Evolutionary conservation across 192 early-diverging fungal species (phyloP), one percentile per base, ranked within the genome.

Genomic region (Chytriomyces confervae): DNA sequence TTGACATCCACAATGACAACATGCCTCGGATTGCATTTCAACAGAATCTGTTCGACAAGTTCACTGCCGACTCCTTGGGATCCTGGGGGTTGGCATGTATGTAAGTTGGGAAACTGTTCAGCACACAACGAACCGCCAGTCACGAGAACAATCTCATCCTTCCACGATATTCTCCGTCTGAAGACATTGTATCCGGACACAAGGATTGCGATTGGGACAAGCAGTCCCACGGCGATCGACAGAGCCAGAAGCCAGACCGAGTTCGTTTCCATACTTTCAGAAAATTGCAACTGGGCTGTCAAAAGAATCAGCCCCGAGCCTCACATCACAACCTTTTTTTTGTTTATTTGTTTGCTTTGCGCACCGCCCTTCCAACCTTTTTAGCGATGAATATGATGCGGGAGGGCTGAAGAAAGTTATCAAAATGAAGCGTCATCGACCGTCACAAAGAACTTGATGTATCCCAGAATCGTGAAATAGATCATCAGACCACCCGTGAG

Each of bases 401-500:
- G 36, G 36, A 36, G 36, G 36, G 36, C 36, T 36, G 36, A 36
- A 36, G 36, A 36, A 36, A 4, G 36, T 36, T 36, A 36, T 78
- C 77, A 79, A 73, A 71, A 79, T 6, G 63, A 10, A 10, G 62
- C 69, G 27, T 64, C 60, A 16, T 82, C 78, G 7, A 82, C 81
- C 6, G 65, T 70, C 23, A 80, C 78, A 57, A 83, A 83, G 46
- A 81, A 79, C 61, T 81, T 71, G n/a, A 83, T 16, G 66, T 89
- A 89, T 6, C 84, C 84, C 5, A 89, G 78, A 84, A 97, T 97
- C 27, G 95, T 97, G 29, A 90, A 90, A 76, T 99, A 99, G 29
- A 99, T 94, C 82, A 99, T 76, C 24, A 94, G 69, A n/a, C 97
- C 97, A 47, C 97, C 97, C 6, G 84, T 72, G 53, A 96, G 87